Base-by-base conservation (phyloP, 2,329 filamentous ascomycete genomes). In the Aureobasidium sp. region DNA sequence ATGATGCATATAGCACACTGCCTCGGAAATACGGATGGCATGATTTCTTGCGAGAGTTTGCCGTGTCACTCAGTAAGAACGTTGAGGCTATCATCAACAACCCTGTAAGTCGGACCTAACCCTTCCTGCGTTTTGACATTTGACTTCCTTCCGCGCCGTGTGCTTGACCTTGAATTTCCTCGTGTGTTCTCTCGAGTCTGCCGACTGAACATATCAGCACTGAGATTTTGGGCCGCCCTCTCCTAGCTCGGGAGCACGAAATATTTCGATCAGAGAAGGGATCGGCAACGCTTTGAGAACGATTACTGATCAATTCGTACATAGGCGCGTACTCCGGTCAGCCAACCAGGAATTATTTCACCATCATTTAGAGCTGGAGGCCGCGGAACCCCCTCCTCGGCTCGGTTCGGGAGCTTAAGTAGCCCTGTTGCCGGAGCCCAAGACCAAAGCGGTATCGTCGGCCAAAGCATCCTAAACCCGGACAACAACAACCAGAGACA, bases 1-100 rank as follows among this genome's bases (percentile, higher is more conserved):
- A 56, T 58, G 37, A 76, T 17, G 71, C 71, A 4, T 64, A 76
- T 48, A 69, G 69, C 45, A 69, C 72, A 19, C 63, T 85, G 30
- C 77, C 77, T 0, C 75, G 79, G 58, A 81, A 78, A 60, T 84
- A 83, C 59, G 74, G 76, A 25, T 85, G 82, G 82, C 77, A 78
- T 47, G 79, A 82, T 55, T 84, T 85, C 55, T 68, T 84, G 14
- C 73, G 75, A 19, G 78, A 81, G 56, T 73, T 84, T 14, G 78
- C 75, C 41, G 70, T 70, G 11, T 80, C 81, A 63, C 73, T 85
- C 42, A 75, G 72, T 49, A 80, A 81, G 61, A 78, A 79, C 53
- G 76, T 80, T 54, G 79, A 80, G 22, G 60, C 60, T 40, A 63
- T 67, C 49, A 60, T 67, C 58, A 68, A 66, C 55, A 61, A 63